Conservation (phyloP, 2,329 filamentous ascomycete genomes). For the Phoma sp. region DNA sequence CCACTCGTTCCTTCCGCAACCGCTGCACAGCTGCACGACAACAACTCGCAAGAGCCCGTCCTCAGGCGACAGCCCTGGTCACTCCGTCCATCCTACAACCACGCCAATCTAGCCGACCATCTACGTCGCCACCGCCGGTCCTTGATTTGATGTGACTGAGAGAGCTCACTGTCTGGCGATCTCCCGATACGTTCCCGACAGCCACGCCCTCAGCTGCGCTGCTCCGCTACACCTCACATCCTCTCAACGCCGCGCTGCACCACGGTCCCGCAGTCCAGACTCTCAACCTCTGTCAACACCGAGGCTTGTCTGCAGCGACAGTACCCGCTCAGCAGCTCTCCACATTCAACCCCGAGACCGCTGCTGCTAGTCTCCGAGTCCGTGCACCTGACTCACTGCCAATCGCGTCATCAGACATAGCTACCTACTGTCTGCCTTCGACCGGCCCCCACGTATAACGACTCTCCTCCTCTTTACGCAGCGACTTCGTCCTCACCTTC, state of each 20-base stretch:
- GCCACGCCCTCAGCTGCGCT: slow-evolving; percentile 29
- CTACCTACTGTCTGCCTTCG: slow-evolving; percentile 32
- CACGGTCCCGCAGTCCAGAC: slow-evolving; percentile 29
- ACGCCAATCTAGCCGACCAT: slow-evolving; percentile 43
- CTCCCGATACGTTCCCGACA: slow-evolving; percentile 27
- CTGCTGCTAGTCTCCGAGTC: slow-evolving; percentile 32
- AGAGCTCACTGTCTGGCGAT: slow-evolving; percentile 36
- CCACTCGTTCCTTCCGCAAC: slow-evolving; percentile 39
- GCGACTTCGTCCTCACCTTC: slow-evolving; percentile 35
- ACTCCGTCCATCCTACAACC: slow-evolving; percentile 20
- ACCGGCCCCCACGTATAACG: slow-evolving; percentile 48
- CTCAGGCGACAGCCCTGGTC: slow-evolving; percentile 15
- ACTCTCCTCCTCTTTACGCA: slow-evolving; percentile 47
- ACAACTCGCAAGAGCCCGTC: slow-evolving; percentile 26
- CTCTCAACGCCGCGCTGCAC: slow-evolving; percentile 18
- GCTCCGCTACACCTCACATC: slow-evolving; percentile 20
- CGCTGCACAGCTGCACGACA: slow-evolving; percentile 25
- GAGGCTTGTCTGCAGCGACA: slow-evolving; percentile 30
- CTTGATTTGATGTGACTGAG: slow-evolving; percentile 44
- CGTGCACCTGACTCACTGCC: slow-evolving; percentile 46
- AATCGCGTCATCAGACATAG: slow-evolving; percentile 35
- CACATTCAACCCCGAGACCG: slow-evolving; percentile 8
- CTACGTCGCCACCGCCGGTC: slow-evolving; percentile 28
- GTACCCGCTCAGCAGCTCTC: slow-evolving; percentile 36
- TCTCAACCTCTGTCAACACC: slow-evolving; percentile 33